Conservation (phyloP, 129 eudicot species). For the Flaveria ramosissima region DNA sequence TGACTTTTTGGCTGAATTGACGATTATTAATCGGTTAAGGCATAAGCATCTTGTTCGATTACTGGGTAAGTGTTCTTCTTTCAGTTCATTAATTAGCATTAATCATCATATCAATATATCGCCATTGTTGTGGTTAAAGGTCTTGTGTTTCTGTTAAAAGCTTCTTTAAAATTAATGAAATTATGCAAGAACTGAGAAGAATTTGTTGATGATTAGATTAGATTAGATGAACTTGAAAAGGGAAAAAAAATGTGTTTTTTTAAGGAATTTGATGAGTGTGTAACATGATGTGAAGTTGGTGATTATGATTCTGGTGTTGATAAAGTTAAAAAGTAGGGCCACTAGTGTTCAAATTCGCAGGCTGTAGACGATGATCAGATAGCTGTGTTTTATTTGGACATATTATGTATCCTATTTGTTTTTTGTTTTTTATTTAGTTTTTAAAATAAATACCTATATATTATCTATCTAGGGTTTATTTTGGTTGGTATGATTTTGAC, state of each 20-base stretch:
- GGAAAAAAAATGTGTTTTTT: background rate
- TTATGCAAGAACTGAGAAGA: no score
- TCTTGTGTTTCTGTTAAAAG: background rate
- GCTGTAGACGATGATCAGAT: conserved; percentile 20
- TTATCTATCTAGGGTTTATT: background rate
- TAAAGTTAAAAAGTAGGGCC: conserved; percentile 13
- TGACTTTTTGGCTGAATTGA: conserved; percentile 92
- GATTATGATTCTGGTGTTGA: background rate
- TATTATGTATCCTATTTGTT: background rate
- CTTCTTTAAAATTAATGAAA: background rate
- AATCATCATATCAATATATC: no score
- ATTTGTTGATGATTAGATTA: no score
- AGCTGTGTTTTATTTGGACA: conserved; percentile 29
- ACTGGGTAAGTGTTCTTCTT: conserved; percentile 52
- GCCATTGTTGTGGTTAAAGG: no score
- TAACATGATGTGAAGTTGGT: background rate
- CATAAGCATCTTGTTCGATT: conserved; percentile 85
- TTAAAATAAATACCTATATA: no score
- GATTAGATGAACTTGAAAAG: conserved; percentile 3
- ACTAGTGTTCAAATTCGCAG: conserved; percentile 23
- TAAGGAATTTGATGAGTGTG: conserved; percentile 6
- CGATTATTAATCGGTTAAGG: conserved; percentile 86
- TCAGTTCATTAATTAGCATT: background rate
- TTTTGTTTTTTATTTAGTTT: background rate
- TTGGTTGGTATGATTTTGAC: background rate